Evolutionary conservation across 768 basidiomycete species (phyloP).

Genomic region (Lactifluus rugatus): DNA sequence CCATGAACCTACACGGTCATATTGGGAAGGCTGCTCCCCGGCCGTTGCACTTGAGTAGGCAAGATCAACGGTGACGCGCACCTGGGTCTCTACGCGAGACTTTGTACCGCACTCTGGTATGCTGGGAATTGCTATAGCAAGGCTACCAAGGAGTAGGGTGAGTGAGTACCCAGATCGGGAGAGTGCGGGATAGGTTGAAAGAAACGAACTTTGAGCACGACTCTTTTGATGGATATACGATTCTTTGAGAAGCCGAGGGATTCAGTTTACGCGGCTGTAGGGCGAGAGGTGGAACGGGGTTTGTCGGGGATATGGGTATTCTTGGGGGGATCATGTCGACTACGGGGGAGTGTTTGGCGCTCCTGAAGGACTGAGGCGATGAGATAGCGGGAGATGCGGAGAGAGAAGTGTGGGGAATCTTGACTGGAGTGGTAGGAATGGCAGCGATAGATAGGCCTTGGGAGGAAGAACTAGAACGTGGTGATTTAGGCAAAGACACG

Average conservation of each 20-base stretch:
- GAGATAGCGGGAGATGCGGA: background rate
- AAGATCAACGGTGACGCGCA: constrained; percentile 74
- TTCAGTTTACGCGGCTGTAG: constrained; percentile 48
- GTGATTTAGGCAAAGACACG: constrained; percentile 12
- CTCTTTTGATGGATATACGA: constrained; percentile 65
- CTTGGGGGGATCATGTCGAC: constrained; percentile 21
- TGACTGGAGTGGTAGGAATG: background rate
- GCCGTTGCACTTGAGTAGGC: constrained; percentile 55
- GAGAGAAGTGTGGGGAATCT: background rate
- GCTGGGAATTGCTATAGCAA: constrained; percentile 75
- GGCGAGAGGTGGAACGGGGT: constrained; percentile 60
- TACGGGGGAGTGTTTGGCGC: background rate
- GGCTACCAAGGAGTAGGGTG: constrained; percentile 31
- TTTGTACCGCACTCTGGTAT: constrained; percentile 79
- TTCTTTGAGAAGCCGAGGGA: constrained; percentile 41
- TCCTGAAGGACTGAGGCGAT: background rate
- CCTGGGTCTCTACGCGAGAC: constrained; percentile 91
- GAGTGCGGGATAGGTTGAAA: background rate
- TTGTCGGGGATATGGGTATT: constrained; percentile 38
- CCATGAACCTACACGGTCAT: constrained; percentile 83
- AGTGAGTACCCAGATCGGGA: background rate
- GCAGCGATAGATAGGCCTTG: constrained; percentile 1
- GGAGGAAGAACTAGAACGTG: constrained; percentile 3
- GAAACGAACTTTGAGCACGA: constrained; percentile 61
- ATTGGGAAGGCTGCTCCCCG: constrained; percentile 45